Evolutionary conservation across 805 yeast genomes (phyloP).

Genomic region (Blastobotrys americana): DNA sequence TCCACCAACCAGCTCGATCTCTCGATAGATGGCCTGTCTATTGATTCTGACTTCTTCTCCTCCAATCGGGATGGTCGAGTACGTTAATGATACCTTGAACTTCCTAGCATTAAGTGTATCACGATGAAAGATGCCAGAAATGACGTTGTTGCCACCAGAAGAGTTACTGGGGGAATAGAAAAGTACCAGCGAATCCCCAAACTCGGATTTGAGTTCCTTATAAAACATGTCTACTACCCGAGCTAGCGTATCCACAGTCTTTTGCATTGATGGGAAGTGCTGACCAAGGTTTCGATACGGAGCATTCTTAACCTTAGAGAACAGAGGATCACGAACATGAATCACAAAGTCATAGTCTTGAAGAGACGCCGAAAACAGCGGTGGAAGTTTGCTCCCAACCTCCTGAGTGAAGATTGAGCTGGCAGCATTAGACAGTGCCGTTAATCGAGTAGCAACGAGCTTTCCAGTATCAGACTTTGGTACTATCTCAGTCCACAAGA

Average conservation of each 20-base stretch:
- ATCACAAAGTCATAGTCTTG: constrained; percentile 80
- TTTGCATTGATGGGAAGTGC: constrained; percentile 29
- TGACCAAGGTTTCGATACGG: constrained; percentile 38
- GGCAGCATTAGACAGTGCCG: constrained; percentile 73
- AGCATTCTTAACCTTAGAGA: constrained; percentile 35
- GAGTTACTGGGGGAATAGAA: constrained; percentile 34
- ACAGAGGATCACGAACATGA: constrained; percentile 34
- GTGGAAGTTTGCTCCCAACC: too few species aligned
- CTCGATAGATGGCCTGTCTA: constrained; percentile 63
- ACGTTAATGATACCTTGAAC: constrained; percentile 74
- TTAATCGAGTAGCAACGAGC: constrained; percentile 80
- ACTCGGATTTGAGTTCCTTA: constrained; percentile 54
- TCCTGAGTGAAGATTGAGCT: constrained; percentile 8
- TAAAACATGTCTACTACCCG: constrained; percentile 59
- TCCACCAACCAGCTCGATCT: constrained; percentile 44
- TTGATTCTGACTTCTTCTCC: constrained; percentile 50
- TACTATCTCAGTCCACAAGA: constrained; percentile 62
- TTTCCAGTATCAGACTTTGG: constrained; percentile 40
- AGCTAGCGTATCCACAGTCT: constrained; percentile 37
- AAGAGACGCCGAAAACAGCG: constrained; percentile 70
- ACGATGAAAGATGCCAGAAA: constrained; percentile 80
- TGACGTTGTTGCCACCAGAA: constrained; percentile 43
- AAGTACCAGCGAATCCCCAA: constrained; percentile 61
- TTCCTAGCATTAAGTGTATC: constrained; percentile 49
- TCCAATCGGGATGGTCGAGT: constrained; percentile 57